A percentile compares a stretch with the other conserved stretches of the same genome.
Conservation (phyloP, 495 filamentous ascomycete genomes). For the Corynascus novoguineensis region DNA sequence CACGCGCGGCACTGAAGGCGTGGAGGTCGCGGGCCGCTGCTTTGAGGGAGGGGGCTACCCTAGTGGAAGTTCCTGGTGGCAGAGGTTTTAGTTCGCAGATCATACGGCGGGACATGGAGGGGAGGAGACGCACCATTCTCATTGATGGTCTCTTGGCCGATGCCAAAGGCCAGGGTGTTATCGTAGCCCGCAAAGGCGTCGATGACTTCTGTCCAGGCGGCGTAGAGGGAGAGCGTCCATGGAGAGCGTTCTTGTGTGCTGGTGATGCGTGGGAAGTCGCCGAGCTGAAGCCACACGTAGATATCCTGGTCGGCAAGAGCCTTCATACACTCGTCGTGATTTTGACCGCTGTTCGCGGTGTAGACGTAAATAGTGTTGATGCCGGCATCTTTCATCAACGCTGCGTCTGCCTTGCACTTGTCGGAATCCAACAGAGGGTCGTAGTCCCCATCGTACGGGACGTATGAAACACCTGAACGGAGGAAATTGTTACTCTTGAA, state of each 20-base stretch:
- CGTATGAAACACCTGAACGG: slow-evolving; percentile 27
- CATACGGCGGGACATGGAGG: not conserved
- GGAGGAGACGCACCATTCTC: slow-evolving; percentile 23
- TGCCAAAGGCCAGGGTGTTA: slow-evolving; percentile 69
- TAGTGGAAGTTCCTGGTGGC: slow-evolving; percentile 49
- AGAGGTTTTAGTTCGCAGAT: slow-evolving; percentile 10
- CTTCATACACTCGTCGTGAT: slow-evolving; percentile 63
- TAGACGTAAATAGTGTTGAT: slow-evolving; percentile 81
- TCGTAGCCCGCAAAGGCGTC: slow-evolving; percentile 68
- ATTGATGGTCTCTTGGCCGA: slow-evolving; percentile 73
- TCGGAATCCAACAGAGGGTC: slow-evolving; percentile 65
- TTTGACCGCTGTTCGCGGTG: slow-evolving; percentile 58
- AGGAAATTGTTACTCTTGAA: not conserved
- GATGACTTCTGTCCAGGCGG: slow-evolving; percentile 57
- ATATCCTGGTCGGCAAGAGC: slow-evolving; percentile 64
- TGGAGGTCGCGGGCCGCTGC: slow-evolving; percentile 72
- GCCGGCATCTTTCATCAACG: slow-evolving; percentile 65
- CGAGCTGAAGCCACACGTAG: slow-evolving; percentile 54
- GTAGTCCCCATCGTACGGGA: not conserved
- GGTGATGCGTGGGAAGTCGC: slow-evolving; percentile 49
- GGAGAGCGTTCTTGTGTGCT: not conserved
- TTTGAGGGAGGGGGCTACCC: slow-evolving; percentile 66
- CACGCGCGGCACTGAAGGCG: slow-evolving; percentile 62
- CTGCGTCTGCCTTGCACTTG: slow-evolving; percentile 69
- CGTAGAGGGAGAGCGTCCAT: slow-evolving; percentile 62